Evolutionary conservation across 2,329 filamentous ascomycete genomes (phyloP).

Genomic region (Phyllosticta citribraziliensis): DNA sequence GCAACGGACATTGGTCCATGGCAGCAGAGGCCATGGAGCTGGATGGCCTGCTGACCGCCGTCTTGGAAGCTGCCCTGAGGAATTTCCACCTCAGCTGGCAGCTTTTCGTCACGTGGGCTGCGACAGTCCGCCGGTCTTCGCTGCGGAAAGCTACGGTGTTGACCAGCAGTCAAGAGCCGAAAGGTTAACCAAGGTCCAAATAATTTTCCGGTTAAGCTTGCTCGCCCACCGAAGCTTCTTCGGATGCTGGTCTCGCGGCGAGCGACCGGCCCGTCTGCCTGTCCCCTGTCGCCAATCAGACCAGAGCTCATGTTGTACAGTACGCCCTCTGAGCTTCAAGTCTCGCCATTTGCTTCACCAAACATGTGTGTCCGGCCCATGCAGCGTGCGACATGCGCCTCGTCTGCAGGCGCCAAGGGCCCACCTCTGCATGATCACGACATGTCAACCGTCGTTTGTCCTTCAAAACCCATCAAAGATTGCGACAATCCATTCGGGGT

Average conservation of each 20-base stretch:
- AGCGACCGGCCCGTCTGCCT: background rate
- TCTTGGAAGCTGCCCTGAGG: background rate
- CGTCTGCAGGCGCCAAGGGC: background rate
- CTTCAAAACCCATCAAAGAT: background rate
- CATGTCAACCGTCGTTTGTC: background rate
- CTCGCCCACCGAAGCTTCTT: background rate
- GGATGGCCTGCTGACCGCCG: background rate
- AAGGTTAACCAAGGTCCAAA: background rate
- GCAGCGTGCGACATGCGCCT: too few species aligned
- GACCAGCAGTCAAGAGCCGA: background rate
- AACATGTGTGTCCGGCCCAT: too few species aligned
- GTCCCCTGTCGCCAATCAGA: too few species aligned
- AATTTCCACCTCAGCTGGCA: background rate
- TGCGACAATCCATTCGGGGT: constrained; percentile 8
- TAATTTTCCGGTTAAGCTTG: background rate
- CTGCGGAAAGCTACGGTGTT: background rate
- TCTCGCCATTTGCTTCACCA: too few species aligned
- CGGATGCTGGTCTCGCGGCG: background rate
- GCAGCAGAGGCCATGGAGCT: background rate
- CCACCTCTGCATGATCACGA: background rate
- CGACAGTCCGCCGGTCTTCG: background rate
- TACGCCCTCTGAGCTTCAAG: too few species aligned
- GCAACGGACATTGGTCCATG: background rate
- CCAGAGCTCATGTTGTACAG: too few species aligned
- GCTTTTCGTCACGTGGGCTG: background rate